Conservation (phyloP, 176 grass and related monocot species). For the Cenchrus purpureus region DNA sequence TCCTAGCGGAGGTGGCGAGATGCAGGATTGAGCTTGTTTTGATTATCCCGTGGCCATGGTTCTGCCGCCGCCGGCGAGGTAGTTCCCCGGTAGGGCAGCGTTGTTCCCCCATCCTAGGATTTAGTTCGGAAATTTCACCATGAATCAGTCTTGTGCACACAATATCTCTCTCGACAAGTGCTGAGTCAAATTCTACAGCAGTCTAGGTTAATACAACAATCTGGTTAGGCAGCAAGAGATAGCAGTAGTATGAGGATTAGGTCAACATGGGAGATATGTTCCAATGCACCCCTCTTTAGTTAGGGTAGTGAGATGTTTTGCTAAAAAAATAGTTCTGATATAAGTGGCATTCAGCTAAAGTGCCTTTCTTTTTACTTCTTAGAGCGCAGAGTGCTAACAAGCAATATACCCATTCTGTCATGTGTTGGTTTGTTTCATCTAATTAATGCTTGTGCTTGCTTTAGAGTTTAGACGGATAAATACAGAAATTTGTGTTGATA, state of each 20-base stretch:
- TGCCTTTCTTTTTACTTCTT: not conserved
- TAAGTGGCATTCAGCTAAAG: not conserved
- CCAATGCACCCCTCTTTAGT: not conserved
- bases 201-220: not conserved
- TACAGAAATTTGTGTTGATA: not conserved
- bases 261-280: conserved; percentile 1
- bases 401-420: not conserved
- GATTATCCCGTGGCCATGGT: not conserved
- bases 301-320: not conserved
- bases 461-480: not conserved
- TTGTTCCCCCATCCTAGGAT: not conserved
- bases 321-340: not conserved
- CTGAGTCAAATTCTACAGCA: not conserved
- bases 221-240: not conserved
- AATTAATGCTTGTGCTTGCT: not conserved
- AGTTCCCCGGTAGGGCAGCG: not conserved
- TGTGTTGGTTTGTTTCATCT: not conserved
- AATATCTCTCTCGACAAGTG: not conserved
- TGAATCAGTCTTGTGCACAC: not conserved
- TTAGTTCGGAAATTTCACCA: not conserved
- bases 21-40: conserved; percentile 5
- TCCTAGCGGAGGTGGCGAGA: not conserved
- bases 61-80: not conserved
- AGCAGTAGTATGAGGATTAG: not conserved
- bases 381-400: not conserved